These are phyloP conservation scores for Phyllosticta capitalensis DNA, from an alignment of 2,329 filamentous ascomycete genomes.

Conservation along the genomic window DNA sequence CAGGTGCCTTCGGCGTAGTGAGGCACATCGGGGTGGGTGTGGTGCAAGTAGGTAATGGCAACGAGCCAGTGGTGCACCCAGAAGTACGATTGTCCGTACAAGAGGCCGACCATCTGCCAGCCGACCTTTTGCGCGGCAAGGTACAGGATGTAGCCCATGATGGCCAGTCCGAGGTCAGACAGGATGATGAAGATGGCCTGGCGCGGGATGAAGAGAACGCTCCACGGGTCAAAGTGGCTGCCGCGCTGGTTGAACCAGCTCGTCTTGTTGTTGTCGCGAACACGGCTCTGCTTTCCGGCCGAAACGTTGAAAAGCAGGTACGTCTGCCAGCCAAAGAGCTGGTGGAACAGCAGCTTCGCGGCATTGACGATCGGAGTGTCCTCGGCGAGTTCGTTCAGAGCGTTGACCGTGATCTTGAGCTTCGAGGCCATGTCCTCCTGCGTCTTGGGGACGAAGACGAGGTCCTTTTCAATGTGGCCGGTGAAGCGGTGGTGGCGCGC, in stretches of 20 bases:
- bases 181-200: conserved; percentile 49
- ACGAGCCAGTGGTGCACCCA: conserved; percentile 68
- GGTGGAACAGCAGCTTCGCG: conserved; percentile 48
- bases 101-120: conserved; percentile 43
- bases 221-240: conserved; percentile 52
- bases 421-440: conserved; percentile 10
- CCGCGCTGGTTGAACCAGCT: conserved; percentile 9
- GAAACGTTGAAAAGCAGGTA: conserved; percentile 51
- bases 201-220: conserved; percentile 49
- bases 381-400: conserved; percentile 37
- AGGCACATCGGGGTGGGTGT: conserved; percentile 50
- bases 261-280: conserved; percentile 7
- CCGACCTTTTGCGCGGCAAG: conserved; percentile 41
- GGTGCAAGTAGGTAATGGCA: conserved; percentile 66
- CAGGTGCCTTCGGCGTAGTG: conserved; percentile 51
- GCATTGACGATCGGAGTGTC: conserved; percentile 52
- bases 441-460: conserved; percentile 27
- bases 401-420: conserved; percentile 14
- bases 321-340: conserved; percentile 54
- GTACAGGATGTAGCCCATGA: conserved; percentile 40
- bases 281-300: conserved; percentile 7
- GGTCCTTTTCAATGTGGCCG: conserved; percentile 57
- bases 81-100: conserved; percentile 56
- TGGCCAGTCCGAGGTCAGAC: conserved; percentile 52
- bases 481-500: conserved; percentile 60